Conservation (phyloP, 176 grass and related monocot species). For the Zoysia pacifica region DNA sequence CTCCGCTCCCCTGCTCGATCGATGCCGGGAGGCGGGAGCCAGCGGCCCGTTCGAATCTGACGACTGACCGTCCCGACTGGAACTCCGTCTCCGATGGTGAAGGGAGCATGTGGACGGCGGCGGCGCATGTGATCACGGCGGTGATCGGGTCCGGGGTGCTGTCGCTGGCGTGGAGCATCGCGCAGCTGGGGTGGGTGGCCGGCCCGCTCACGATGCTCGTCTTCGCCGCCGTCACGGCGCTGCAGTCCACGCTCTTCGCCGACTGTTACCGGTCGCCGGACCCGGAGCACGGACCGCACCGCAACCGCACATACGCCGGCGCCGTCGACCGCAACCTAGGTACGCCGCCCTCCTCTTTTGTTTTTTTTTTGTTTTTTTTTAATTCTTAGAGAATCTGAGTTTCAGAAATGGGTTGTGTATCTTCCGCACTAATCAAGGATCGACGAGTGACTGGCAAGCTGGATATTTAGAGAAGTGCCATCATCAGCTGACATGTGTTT, state of each 20-base stretch:
- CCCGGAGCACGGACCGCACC: constrained; percentile 68
- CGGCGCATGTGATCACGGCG: constrained; percentile 89
- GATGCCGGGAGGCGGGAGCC: not conserved
- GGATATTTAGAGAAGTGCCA: not conserved
- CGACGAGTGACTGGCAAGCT: not conserved
- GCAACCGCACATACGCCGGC: constrained; percentile 85
- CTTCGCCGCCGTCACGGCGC: constrained; percentile 81
- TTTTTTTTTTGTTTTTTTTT: not conserved
- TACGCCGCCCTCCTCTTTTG: constrained; percentile 1
- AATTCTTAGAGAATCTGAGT: not conserved
- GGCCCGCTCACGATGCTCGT: constrained; percentile 78
- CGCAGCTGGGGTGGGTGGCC: constrained; percentile 91
- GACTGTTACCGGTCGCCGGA: constrained; percentile 95
- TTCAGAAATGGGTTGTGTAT: not conserved
- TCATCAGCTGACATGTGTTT: not conserved
- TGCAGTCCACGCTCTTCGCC: constrained; percentile 75
- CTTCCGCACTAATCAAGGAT: constrained; percentile 13
- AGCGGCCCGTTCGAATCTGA: not conserved
- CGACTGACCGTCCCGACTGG: not conserved
- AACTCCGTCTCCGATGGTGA: not conserved
- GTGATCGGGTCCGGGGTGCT: constrained; percentile 93
- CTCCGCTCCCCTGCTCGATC: not conserved
- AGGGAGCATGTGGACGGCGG: constrained; percentile 88
- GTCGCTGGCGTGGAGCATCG: constrained; percentile 93
- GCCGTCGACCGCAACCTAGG: constrained; percentile 85